These are phyloP conservation scores for Leishmania aethiopica DNA, from an alignment of 208 protist genomes.

Conservation along the genomic window DNA sequence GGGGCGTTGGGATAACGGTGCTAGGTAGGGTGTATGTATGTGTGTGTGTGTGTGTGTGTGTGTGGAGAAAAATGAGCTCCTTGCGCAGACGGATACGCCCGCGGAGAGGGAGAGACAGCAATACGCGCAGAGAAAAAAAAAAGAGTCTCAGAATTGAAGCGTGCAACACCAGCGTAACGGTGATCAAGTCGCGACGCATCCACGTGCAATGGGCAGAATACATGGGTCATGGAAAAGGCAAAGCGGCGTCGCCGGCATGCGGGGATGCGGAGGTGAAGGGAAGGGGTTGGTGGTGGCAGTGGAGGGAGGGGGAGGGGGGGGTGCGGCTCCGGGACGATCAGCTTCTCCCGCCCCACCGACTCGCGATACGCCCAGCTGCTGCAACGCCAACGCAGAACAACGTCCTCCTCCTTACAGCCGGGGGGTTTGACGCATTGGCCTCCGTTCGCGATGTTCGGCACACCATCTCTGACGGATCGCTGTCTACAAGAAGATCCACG, in stretches of 20 bases:
- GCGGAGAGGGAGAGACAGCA: neutral
- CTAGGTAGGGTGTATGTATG: neutral
- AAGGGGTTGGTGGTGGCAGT: no score
- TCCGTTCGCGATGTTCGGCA: neutral
- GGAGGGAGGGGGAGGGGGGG: neutral
- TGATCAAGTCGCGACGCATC: neutral
- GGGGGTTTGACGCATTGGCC: neutral
- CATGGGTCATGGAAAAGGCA: neutral
- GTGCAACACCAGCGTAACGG: neutral
- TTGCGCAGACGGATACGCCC: neutral
- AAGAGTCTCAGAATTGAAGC: neutral
- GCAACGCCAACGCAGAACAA: neutral
- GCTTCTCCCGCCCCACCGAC: neutral
- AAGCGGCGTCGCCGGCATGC: neutral
- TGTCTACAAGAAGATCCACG: neutral
- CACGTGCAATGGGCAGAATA: no score
- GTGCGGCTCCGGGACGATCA: neutral
- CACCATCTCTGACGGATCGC: neutral
- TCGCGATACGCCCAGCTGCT: neutral
- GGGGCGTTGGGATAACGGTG: neutral
- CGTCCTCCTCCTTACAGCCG: neutral
- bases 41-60: neutral
- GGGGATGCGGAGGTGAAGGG: no score
- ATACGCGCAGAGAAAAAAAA: neutral
- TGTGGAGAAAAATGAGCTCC: neutral